Evolutionary conservation across 345 rosid species (phyloP), one percentile per base, ranked within the genome.

Genomic region (Salix brachista): DNA sequence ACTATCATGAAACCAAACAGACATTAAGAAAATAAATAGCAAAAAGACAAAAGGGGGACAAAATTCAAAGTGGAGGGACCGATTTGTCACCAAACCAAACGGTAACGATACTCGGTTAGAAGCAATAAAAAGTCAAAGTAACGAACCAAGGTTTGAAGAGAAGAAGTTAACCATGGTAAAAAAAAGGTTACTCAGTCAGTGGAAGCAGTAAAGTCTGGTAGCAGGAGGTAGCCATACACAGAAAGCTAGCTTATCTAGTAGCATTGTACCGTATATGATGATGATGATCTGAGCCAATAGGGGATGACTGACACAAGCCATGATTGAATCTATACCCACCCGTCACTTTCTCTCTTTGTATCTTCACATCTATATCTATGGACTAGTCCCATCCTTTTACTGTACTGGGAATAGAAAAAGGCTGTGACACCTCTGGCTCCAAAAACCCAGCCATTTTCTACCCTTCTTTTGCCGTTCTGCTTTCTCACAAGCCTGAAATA

Each of bases 311-410:
- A 81, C 89, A 80, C 78, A 79, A 73, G 91, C 80, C 90, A 91
- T 90, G 88, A 88, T 86, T 87, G 92, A 79, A 83, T 87, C 90
- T 82, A 86, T 77, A 83, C 83, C 86, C 81, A 84, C 54, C 81
- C 79, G 85, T 85, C 87, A 76, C 74, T 87, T 77, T 83, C 88
- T 80, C 81, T 46, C 56, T 54, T 65, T 78, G 65, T 69, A 60
- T 68, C 78, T 78, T 26, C 64, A 4, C 39, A 65, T 75, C 17
- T 77, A 18, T 79, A 65, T 72, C 52, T 73, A 73, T 62, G 48
- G 80, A 82, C 75, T 69, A 79, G 85, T 86, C 91, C 83, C 86
- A 87, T 90, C 90, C 86, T 69, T 61, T 18, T 78, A 75, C 86
- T 78, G 83, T 80, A 73, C 81, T 76, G 69, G 79, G 77, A 69